Conservation (phyloP, 306 rosid species). For the Acmispon strigosus region DNA sequence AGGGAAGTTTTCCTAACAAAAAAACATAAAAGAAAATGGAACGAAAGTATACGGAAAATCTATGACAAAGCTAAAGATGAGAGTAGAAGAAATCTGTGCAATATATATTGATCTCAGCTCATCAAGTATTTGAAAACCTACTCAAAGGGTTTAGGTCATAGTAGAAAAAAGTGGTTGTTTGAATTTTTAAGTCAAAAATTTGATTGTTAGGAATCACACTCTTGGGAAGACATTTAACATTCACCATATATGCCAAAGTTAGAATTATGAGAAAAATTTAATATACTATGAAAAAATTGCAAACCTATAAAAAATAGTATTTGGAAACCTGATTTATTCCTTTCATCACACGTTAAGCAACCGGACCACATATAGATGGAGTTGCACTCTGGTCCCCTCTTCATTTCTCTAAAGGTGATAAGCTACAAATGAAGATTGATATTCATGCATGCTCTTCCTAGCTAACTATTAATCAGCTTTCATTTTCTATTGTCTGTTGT, state of each 20-base stretch:
- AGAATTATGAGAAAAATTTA: too few relatives aligned
- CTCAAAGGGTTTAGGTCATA: too few relatives aligned
- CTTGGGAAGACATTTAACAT: too few relatives aligned
- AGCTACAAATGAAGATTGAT: slow-evolving; percentile 11
- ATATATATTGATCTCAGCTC: background rate
- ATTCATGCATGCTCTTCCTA: slow-evolving; percentile 12
- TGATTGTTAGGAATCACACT: too few relatives aligned
- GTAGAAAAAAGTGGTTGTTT: too few relatives aligned
- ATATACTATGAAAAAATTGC: too few relatives aligned
- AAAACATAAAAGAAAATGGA: background rate
- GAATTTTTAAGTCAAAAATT: too few relatives aligned
- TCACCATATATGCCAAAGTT: too few relatives aligned
- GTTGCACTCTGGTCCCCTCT: slow-evolving; percentile 32
- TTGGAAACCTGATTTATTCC: slow-evolving; percentile 20
- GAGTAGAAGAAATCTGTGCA: background rate
- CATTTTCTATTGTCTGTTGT: background rate
- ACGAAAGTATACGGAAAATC: background rate
- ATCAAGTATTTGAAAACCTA: slow-evolving; percentile 12
- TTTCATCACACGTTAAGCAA: slow-evolving; percentile 12
- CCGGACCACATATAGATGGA: slow-evolving; percentile 38
- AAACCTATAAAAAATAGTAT: too few relatives aligned
- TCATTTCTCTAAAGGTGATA: slow-evolving; percentile 9
- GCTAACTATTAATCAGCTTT: slow-evolving; percentile 2
- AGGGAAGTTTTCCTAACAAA: background rate
- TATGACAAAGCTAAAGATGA: background rate